Conservation (phyloP, 1,139 yeast species). For the Groenewaldozyma auringiensis region DNA sequence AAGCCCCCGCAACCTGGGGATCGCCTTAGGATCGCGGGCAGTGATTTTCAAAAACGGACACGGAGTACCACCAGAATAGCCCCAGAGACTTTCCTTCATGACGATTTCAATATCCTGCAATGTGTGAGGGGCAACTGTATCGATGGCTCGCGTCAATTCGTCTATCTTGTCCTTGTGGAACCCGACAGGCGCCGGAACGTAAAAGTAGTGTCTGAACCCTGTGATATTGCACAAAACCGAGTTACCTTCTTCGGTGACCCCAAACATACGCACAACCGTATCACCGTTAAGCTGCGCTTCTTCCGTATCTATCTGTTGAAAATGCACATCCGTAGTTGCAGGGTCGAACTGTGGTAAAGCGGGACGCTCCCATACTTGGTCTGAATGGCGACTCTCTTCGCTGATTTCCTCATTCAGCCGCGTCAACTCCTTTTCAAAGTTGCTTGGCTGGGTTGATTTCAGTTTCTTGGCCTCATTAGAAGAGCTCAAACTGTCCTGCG, state of each 20-base stretch:
- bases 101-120: slow-evolving; percentile 51
- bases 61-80: slow-evolving; percentile 71
- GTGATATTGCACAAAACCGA: slow-evolving; percentile 85
- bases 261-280: slow-evolving; percentile 76
- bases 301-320: slow-evolving; percentile 95
- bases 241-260: slow-evolving; percentile 79
- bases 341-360: slow-evolving; percentile 46
- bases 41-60: slow-evolving; percentile 73
- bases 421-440: slow-evolving; percentile 45
- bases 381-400: slow-evolving; percentile 21
- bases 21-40: slow-evolving; percentile 55
- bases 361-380: slow-evolving; percentile 60
- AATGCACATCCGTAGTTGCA: slow-evolving; percentile 43
- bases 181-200: slow-evolving; percentile 84
- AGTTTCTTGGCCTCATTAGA: slow-evolving; percentile 11
- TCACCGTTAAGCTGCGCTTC: slow-evolving; percentile 48
- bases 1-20: slow-evolving; percentile 64
- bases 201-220: slow-evolving; percentile 84
- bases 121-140: slow-evolving; percentile 11
- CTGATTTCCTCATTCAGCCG: slow-evolving; percentile 34
- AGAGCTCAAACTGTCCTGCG: neutral
- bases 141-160: slow-evolving; percentile 39
- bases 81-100: slow-evolving; percentile 87
- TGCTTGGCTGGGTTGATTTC: slow-evolving; percentile 19
- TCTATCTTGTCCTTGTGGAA: slow-evolving; percentile 50